Percentiles rank a stretch among this genome's conserved stretches.
These are phyloP conservation scores for Venturia asperata DNA, from an alignment of 2,329 filamentous ascomycete genomes.

Conservation along the genomic window DNA sequence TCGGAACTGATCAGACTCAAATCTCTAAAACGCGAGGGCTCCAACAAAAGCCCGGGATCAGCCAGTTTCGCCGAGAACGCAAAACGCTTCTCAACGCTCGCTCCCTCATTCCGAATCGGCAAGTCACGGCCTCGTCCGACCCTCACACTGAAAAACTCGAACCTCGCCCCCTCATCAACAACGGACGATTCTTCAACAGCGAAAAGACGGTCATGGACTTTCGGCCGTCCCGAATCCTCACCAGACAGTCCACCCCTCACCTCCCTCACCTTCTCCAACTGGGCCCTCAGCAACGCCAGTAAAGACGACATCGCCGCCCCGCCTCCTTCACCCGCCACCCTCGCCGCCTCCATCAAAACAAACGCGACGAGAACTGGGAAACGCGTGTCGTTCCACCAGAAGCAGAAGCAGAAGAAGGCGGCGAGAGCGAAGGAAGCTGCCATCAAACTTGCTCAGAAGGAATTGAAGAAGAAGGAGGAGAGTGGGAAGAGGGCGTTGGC, in stretches of 20 bases:
- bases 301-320: background rate
- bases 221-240: background rate
- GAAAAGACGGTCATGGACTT: background rate
- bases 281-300: background rate
- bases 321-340: background rate
- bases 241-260: background rate
- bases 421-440: background rate
- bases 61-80: background rate
- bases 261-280: background rate
- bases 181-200: background rate
- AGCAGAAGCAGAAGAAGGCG: background rate
- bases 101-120: background rate
- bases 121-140: background rate
- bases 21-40: background rate
- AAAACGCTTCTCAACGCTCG: slow-evolving; percentile 1
- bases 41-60: background rate
- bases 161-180: background rate
- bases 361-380: background rate
- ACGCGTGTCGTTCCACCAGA: background rate
- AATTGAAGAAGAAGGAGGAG: background rate
- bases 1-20: background rate
- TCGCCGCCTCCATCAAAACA: background rate
- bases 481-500: background rate
- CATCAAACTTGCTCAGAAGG: background rate
- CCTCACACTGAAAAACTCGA: background rate